phyloP scores from a whole-genome alignment of 140 eudicot species.

The Cichorium intybus region DNA sequence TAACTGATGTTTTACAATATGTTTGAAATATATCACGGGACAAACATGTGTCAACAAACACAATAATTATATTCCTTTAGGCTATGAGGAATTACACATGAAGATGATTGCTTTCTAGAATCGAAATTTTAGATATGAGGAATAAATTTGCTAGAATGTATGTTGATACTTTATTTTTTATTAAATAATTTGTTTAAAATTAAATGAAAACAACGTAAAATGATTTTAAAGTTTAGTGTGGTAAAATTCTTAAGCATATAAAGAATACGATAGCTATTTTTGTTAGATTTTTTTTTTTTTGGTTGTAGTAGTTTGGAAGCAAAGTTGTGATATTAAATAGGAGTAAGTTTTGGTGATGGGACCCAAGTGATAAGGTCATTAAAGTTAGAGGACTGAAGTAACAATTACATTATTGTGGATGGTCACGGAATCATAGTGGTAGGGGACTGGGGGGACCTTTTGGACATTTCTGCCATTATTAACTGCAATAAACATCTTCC shows the following conservation, averaged over 20 bases:
- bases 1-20: background rate
- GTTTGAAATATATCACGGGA: background rate
- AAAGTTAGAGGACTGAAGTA: conserved; percentile 36
- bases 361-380: conserved; percentile 33
- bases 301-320: conserved; percentile 20
- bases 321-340: conserved; percentile 21
- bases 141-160: background rate
- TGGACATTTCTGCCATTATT: conserved; percentile 26
- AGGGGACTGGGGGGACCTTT: conserved; percentile 38
- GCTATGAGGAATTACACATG: background rate
- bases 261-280: background rate
- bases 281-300: background rate
- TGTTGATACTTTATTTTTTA: background rate
- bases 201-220: background rate
- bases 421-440: conserved; percentile 25
- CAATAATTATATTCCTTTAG: background rate
- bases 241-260: background rate
- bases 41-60: background rate
- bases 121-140: background rate
- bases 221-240: background rate
- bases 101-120: background rate
- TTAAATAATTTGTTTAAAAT: background rate
- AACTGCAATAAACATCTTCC: conserved; percentile 23
- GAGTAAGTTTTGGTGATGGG: conserved; percentile 29
- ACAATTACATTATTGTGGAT: conserved; percentile 35